A percentile compares a stretch with the other conserved stretches of the same genome.
phyloP scores from a whole-genome alignment of 2,329 filamentous ascomycete genomes.

The Colletotrichum higginsianum region DNA sequence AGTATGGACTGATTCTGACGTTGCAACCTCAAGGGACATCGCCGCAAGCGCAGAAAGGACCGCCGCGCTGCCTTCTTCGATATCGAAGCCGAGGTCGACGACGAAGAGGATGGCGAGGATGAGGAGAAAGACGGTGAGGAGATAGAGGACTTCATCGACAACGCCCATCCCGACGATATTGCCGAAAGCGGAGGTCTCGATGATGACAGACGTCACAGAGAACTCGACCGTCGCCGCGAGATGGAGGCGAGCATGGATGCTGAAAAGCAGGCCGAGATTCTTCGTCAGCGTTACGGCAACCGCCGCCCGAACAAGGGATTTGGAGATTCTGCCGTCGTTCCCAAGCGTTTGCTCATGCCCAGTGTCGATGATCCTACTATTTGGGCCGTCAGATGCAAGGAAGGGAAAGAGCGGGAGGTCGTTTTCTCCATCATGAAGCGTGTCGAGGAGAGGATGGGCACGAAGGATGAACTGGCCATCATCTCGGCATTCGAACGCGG shows the following conservation, averaged over 20 bases:
- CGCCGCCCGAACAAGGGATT: slow-evolving; percentile 75
- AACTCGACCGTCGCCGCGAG: slow-evolving; percentile 93
- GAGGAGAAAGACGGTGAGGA: slow-evolving; percentile 91
- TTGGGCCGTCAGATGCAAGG: slow-evolving; percentile 93
- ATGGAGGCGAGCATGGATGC: slow-evolving; percentile 90
- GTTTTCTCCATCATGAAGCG: slow-evolving; percentile 91
- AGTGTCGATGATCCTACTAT: slow-evolving; percentile 97
- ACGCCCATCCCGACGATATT: slow-evolving; percentile 91
- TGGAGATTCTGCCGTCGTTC: slow-evolving; percentile 82
- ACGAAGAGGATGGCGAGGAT: slow-evolving; percentile 89
- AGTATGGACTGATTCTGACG: not conserved
- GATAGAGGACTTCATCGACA: slow-evolving; percentile 87
- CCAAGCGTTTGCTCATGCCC: slow-evolving; percentile 88
- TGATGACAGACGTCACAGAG: slow-evolving; percentile 93
- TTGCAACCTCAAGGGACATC: slow-evolving; percentile 67
- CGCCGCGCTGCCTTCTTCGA: slow-evolving; percentile 92
- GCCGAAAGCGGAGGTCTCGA: slow-evolving; percentile 84
- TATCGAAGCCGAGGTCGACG: slow-evolving; percentile 98
- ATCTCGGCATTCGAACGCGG: slow-evolving; percentile 94
- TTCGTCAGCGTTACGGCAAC: slow-evolving; percentile 90
- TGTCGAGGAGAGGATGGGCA: slow-evolving; percentile 83
- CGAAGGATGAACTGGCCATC: slow-evolving; percentile 86
- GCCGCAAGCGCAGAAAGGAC: slow-evolving; percentile 85
- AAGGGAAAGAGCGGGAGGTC: slow-evolving; percentile 95
- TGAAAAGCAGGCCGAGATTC: slow-evolving; percentile 89